Evolutionary conservation across 495 filamentous ascomycete species (phyloP), one percentile per base, ranked within the genome.

Genomic region (Friedmanniomyces endolithicus): DNA sequence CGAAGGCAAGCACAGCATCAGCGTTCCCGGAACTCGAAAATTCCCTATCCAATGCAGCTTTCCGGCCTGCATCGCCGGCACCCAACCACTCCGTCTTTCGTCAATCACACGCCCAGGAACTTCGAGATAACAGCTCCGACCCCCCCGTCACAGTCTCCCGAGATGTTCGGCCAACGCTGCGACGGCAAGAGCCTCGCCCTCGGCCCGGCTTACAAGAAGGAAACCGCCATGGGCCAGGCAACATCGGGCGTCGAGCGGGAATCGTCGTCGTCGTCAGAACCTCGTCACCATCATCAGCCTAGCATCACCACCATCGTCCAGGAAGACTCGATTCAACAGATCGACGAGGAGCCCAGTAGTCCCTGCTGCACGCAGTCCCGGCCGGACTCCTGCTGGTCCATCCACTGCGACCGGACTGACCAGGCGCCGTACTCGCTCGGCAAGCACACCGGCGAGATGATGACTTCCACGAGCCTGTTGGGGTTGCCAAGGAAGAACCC

Each of bases 41-140:
- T 60, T 45, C 50, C 54, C 48, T 57, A 35, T 25, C 29, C 53
- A 25, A 57, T 61, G 59, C 59, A 62, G 43, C 46, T 43, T 45
- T 46, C 59, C 55, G 59, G 17, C 17, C 19, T 41, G 31, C 55
- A 52, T 16, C 50, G 50, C 41, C 47, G 56, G 23, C 34, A 45
- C 8, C 54, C 29, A 53, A 12, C 24, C 19, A 2, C 48, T 52
- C 49, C 52, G 24, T 9, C 52, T 24, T 58, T 62, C 59, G 25
- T 53, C 29, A 46, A 58, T 24, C 55, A 58, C 51, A 62, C 50
- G 19, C 59, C 50, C 11, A 27, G 34, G 25, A 7, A 25, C 7
- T 54, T 50, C 41, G 54, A 61, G 29, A 61, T 49, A 40, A 54
- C 43, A 34, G 9, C 39, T 27, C 14, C 27, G 12, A 56, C 46